A percentile compares a stretch with the other conserved stretches of the same genome.
Evolutionary conservation across 805 yeast species (phyloP).

Genomic region (Kuraishia cidri): DNA sequence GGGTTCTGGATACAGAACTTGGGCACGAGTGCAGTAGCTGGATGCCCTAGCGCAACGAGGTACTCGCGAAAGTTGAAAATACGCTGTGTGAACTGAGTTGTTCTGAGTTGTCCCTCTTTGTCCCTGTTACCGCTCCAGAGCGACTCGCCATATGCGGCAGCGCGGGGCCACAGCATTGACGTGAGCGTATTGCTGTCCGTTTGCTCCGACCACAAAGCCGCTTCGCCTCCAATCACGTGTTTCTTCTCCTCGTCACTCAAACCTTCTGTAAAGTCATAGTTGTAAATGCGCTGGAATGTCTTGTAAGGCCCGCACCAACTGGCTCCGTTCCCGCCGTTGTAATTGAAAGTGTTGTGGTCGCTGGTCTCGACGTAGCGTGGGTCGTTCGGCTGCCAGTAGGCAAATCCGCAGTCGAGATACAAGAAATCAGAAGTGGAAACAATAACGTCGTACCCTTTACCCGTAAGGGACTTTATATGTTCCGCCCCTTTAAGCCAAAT

Average conservation of each 20-base stretch:
- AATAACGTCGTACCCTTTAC: constrained; percentile 26
- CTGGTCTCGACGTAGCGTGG: constrained; percentile 19
- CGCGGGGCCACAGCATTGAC: constrained; percentile 27
- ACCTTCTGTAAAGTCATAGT: constrained; percentile 21
- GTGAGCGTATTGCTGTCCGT: constrained; percentile 22
- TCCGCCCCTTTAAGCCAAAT: constrained; percentile 16
- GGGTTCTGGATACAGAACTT: constrained; percentile 25
- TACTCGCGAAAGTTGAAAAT: constrained; percentile 29
- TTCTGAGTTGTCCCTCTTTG: constrained; percentile 18
- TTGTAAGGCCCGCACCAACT: constrained; percentile 35
- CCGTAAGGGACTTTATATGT: constrained; percentile 19
- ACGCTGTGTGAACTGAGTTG: constrained; percentile 21
- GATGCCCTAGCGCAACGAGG: constrained; percentile 23
- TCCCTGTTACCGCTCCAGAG: constrained; percentile 31
- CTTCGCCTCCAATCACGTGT: constrained; percentile 29
- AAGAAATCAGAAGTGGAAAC: constrained; percentile 22
- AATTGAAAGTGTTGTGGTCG: constrained; percentile 16
- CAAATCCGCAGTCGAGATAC: constrained; percentile 32
- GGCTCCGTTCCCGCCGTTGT: constrained; percentile 18
- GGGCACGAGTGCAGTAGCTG: constrained; percentile 26
- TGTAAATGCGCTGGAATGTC: constrained; percentile 31
- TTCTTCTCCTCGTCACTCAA: constrained; percentile 19
- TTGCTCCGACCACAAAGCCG: constrained; percentile 29
- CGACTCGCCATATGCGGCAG: constrained; percentile 30
- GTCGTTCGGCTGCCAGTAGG: constrained; percentile 26